A percentile compares a stretch with the other conserved stretches of the same genome.
Conservation (phyloP, 306 rosid genomes). For the Calophaca sinica region DNA sequence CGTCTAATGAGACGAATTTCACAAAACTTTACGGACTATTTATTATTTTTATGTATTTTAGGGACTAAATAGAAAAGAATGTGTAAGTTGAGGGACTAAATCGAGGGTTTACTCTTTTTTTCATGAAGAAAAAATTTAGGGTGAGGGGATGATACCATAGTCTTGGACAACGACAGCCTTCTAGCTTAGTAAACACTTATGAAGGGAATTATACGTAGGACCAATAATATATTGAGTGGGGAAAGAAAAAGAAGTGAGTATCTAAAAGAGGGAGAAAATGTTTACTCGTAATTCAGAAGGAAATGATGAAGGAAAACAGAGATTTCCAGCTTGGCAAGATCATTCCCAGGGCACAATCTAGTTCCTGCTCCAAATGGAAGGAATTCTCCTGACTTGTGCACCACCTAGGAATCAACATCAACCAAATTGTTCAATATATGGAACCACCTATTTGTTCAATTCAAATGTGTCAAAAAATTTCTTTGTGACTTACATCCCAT, state of each 20-base stretch:
- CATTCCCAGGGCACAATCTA: slow-evolving; percentile 68
- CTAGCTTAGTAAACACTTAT: no score
- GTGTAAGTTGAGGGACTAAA: no score
- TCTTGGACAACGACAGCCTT: no score
- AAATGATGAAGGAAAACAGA: slow-evolving; percentile 74
- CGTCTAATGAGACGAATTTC: no score
- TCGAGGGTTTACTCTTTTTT: no score
- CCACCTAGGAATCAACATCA: slow-evolving; percentile 33
- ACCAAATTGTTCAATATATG: slow-evolving; percentile 6
- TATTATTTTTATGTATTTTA: no score
- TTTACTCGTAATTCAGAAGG: slow-evolving; percentile 64
- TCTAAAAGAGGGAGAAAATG: background rate
- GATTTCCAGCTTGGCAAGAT: slow-evolving; percentile 67
- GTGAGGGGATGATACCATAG: no score
- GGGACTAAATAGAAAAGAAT: no score
- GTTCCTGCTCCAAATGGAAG: slow-evolving; percentile 87
- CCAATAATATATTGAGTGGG: no score
- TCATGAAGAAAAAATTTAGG: no score
- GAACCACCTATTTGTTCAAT: background rate
- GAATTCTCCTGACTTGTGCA: slow-evolving; percentile 69
- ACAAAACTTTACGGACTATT: no score
- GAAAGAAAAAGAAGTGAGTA: background rate
- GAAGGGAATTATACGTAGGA: no score
- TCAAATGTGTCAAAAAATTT: background rate
- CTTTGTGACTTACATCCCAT: slow-evolving; percentile 61